Percentiles rank a stretch among this genome's conserved stretches.
phyloP scores from a whole-genome alignment of 2,329 filamentous ascomycete species.

The Hymenoscyphus fructigenus region DNA sequence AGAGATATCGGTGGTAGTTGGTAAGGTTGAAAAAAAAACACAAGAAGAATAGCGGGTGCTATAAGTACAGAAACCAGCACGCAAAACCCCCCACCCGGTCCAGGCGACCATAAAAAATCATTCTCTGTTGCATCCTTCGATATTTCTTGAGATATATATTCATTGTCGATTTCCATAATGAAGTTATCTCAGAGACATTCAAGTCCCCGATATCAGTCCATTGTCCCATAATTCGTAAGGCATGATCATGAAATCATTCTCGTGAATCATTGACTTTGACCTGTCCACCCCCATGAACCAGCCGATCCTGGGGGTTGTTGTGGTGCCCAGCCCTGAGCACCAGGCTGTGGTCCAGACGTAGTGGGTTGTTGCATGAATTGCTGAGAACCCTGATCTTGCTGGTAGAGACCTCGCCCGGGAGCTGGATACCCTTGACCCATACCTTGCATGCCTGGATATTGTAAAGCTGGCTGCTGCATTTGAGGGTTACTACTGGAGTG shows the following conservation, averaged over 20 bases:
- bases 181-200: conserved; percentile 16
- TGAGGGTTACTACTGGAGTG: conserved; percentile 54
- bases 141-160: background rate
- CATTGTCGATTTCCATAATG: background rate
- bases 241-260: conserved; percentile 17
- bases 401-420: conserved; percentile 58
- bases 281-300: conserved; percentile 35
- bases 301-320: conserved; percentile 32
- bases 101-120: conserved; percentile 25
- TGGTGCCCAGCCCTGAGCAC: conserved; percentile 35
- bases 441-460: conserved; percentile 62
- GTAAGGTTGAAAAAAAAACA: conserved; percentile 2
- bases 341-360: conserved; percentile 39
- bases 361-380: conserved; percentile 69
- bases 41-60: conserved; percentile 11
- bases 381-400: conserved; percentile 61
- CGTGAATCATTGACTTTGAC: conserved; percentile 29
- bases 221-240: conserved; percentile 25
- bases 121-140: conserved; percentile 19
- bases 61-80: conserved; percentile 32
- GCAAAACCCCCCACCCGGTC: conserved; percentile 33
- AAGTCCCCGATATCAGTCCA: conserved; percentile 23
- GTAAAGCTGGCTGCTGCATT: conserved; percentile 59
- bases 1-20: conserved; percentile 16
- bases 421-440: conserved; percentile 58